These are phyloP conservation scores for Euphorbia tirucalli DNA, from an alignment of 345 rosid species.

Conservation along the genomic window DNA sequence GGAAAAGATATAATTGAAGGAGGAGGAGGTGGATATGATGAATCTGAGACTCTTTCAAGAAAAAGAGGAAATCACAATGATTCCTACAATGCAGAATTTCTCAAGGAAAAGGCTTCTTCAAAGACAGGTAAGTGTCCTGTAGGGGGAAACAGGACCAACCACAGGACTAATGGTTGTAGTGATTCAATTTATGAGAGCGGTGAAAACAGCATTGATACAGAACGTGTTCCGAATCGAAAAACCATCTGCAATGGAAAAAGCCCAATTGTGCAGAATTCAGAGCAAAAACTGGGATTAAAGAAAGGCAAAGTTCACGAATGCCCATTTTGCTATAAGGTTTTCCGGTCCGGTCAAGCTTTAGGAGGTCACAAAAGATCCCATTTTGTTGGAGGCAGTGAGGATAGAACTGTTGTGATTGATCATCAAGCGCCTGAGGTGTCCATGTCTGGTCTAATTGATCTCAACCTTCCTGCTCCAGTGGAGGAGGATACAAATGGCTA, in stretches of 20 bases:
- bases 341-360: slow-evolving; percentile 89
- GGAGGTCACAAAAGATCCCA: slow-evolving; percentile 99
- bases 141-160: slow-evolving; percentile 31
- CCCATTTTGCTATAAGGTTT: slow-evolving; percentile 81
- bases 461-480: slow-evolving; percentile 80
- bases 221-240: slow-evolving; percentile 35
- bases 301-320: slow-evolving; percentile 73
- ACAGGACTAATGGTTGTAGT: slow-evolving; percentile 29
- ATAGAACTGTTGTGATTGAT: slow-evolving; percentile 48
- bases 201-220: slow-evolving; percentile 49
- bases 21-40: slow-evolving; percentile 22
- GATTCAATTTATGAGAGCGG: slow-evolving; percentile 54
- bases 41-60: slow-evolving; percentile 41
- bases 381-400: slow-evolving; percentile 62
- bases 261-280: slow-evolving; percentile 21
- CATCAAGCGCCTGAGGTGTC: slow-evolving; percentile 40
- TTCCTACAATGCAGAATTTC: slow-evolving; percentile 25
- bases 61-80: slow-evolving; percentile 34
- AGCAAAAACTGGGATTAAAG: slow-evolving; percentile 39
- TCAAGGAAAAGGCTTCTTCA: slow-evolving; percentile 23
- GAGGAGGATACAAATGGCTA: slow-evolving; percentile 50
- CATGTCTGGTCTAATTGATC: slow-evolving; percentile 61
- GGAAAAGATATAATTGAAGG: slow-evolving; percentile 27
- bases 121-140: slow-evolving; percentile 42
- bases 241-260: slow-evolving; percentile 32